Percentiles rank a stretch among this genome's conserved stretches.
Conservation (phyloP, 495 filamentous ascomycete genomes). For the Neurospora africana region DNA sequence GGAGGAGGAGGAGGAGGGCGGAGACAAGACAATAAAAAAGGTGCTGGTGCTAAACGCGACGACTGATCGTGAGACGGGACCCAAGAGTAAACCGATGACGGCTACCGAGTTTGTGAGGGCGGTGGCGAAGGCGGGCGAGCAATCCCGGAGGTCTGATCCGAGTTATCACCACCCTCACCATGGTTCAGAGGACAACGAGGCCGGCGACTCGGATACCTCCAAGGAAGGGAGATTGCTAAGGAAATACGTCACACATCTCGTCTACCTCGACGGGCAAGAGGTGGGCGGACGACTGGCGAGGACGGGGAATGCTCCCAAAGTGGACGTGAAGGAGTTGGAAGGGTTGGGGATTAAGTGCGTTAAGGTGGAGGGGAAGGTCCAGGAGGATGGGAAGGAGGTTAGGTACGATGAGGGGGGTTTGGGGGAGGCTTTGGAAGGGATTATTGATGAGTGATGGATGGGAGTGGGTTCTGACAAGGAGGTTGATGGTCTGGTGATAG, state of each 20-base stretch:
- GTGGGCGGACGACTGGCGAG: neutral
- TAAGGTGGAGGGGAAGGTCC: constrained; percentile 61
- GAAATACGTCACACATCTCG: constrained; percentile 70
- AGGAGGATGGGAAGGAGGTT: constrained; percentile 29
- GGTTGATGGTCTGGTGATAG: too few species aligned
- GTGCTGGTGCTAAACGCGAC: constrained; percentile 79
- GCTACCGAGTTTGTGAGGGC: constrained; percentile 72
- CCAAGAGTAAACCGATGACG: constrained; percentile 41
- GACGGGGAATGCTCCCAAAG: constrained; percentile 43
- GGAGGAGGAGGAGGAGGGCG: constrained; percentile 16
- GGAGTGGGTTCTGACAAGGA: too few species aligned
- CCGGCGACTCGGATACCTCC: constrained; percentile 4
- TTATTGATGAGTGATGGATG: constrained; percentile 48
- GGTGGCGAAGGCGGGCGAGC: constrained; percentile 53
- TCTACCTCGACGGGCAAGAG: constrained; percentile 64
- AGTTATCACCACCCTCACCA: neutral
- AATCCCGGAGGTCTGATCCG: constrained; percentile 24
- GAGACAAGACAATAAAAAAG: constrained; percentile 41
- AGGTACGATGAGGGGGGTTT: constrained; percentile 71
- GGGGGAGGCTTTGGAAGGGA: constrained; percentile 64
- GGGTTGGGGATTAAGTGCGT: constrained; percentile 66
- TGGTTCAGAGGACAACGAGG: neutral
- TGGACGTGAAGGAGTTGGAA: constrained; percentile 55
- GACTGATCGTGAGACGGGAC: constrained; percentile 81
- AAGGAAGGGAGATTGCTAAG: constrained; percentile 18